These are phyloP conservation scores for Hura crepitans DNA, from an alignment of 441 rosid species.

Conservation along the genomic window DNA sequence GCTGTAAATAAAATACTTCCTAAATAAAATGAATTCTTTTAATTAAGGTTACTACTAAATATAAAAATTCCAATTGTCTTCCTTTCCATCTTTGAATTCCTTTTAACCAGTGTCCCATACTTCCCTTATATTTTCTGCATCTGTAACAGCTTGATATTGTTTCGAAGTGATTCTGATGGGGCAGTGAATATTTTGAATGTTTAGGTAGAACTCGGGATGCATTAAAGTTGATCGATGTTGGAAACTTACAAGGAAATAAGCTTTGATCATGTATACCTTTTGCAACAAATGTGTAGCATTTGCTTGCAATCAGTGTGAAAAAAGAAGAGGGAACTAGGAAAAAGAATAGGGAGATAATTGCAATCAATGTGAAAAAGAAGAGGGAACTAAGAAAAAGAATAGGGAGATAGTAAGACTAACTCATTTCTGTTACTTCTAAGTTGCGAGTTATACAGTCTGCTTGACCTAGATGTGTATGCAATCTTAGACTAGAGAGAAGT, in stretches of 20 bases:
- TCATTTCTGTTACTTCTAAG: background rate
- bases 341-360: background rate
- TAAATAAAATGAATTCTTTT: too few relatives aligned
- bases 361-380: background rate
- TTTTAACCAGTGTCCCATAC: too few relatives aligned
- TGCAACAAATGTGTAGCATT: background rate
- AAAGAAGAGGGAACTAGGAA: background rate
- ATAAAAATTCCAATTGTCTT: too few relatives aligned
- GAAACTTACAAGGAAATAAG: background rate
- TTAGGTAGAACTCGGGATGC: background rate
- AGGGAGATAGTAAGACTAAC: background rate
- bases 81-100: too few relatives aligned
- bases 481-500: background rate
- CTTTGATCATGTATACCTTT: background rate
- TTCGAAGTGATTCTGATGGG: background rate
- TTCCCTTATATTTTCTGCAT: too few relatives aligned
- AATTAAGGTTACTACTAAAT: too few relatives aligned
- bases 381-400: background rate
- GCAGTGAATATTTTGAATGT: background rate
- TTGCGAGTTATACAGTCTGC: background rate
- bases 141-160: background rate
- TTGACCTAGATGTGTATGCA: background rate
- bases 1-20: too few relatives aligned
- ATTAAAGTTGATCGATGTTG: background rate
- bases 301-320: background rate